A percentile compares a stretch with the other conserved stretches of the same genome.
phyloP scores from a whole-genome alignment of 1,139 yeast genomes.

The Keqinozyma sinolaborantium region DNA sequence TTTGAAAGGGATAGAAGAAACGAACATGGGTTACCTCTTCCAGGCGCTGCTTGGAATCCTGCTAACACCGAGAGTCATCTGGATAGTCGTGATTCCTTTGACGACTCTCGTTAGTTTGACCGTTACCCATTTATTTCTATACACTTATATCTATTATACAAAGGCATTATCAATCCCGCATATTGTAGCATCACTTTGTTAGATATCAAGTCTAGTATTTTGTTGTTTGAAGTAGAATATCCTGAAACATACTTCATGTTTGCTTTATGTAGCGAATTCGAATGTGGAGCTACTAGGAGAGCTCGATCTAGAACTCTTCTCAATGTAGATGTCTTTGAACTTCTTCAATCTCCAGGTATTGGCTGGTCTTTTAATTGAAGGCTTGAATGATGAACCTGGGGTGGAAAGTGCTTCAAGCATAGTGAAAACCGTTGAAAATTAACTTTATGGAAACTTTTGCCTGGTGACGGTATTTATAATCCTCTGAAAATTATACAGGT shows the following conservation, averaged over 20 bases:
- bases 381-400: constrained; percentile 41
- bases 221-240: constrained; percentile 1
- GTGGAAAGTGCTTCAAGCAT: constrained; percentile 38
- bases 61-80: constrained; percentile 25
- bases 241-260: too few relatives aligned
- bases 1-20: constrained; percentile 67
- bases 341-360: constrained; percentile 36
- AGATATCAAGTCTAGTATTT: too few relatives aligned
- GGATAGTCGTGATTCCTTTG: constrained; percentile 27
- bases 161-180: too few relatives aligned
- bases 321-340: constrained; percentile 24
- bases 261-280: too few relatives aligned
- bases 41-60: constrained; percentile 51
- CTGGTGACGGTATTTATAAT: too few relatives aligned
- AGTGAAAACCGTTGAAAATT: too few relatives aligned
- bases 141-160: too few relatives aligned
- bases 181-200: too few relatives aligned
- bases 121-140: too few relatives aligned
- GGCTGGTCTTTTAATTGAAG: constrained; percentile 30
- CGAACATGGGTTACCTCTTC: constrained; percentile 26
- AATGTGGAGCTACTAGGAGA: constrained; percentile 2
- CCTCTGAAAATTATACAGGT: too few relatives aligned
- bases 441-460: too few relatives aligned
- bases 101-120: constrained; percentile 18
- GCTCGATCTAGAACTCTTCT: constrained; percentile 11